Evolutionary conservation across 768 basidiomycete species (phyloP).

Genomic region (Boletus rubescentipes): DNA sequence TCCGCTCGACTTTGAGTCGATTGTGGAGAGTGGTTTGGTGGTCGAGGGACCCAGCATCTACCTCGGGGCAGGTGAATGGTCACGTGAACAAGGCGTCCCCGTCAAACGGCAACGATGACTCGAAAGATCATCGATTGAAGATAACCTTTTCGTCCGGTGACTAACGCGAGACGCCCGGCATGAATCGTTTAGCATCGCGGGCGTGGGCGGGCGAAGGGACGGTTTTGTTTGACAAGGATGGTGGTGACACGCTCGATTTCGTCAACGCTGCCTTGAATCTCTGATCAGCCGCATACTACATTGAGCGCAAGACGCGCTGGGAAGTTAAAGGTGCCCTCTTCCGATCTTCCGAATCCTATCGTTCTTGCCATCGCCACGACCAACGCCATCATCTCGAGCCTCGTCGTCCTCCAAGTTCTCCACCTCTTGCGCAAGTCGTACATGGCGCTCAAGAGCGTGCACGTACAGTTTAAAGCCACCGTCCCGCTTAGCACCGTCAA

Average conservation of each 20-base stretch:
- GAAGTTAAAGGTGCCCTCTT: too few relatives aligned
- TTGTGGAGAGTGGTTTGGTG: too few relatives aligned
- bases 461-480: conserved; percentile 72
- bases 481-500: conserved; percentile 74
- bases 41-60: too few relatives aligned
- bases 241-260: conserved; percentile 95
- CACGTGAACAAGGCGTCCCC: too few relatives aligned
- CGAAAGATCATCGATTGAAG: too few relatives aligned
- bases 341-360: too few relatives aligned
- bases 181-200: too few relatives aligned
- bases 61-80: too few relatives aligned
- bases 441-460: conserved; percentile 66
- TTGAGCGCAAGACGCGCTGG: conserved; percentile 88
- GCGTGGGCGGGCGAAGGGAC: conserved; percentile 63
- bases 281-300: conserved; percentile 86
- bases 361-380: conserved; percentile 99
- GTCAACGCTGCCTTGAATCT: conserved; percentile 94
- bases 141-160: too few relatives aligned
- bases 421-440: conserved; percentile 74
- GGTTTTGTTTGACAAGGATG: conserved; percentile 96
- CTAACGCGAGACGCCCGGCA: too few relatives aligned
- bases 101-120: too few relatives aligned
- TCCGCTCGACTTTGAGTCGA: too few relatives aligned
- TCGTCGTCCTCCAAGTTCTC: conserved; percentile 91
- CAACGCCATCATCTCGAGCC: conserved; percentile 93